phyloP scores from a whole-genome alignment of 805 yeast genomes.

The Candida gorgasii region DNA sequence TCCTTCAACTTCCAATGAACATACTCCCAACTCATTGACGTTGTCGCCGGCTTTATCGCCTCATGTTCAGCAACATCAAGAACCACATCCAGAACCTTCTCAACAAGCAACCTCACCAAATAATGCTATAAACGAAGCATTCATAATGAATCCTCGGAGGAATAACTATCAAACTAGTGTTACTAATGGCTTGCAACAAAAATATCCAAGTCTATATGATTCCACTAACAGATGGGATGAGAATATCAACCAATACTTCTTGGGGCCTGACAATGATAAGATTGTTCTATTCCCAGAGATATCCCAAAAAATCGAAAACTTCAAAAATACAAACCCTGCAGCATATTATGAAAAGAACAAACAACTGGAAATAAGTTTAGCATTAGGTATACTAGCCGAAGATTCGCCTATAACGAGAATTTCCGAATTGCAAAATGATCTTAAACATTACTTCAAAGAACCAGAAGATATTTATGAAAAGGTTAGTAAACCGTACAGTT shows the following conservation, averaged over 20 bases:
- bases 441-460: slow-evolving; percentile 42
- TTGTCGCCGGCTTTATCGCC: slow-evolving; percentile 41
- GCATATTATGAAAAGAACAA: slow-evolving; percentile 40
- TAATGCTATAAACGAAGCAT: slow-evolving; percentile 19
- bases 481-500: slow-evolving; percentile 76
- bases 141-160: slow-evolving; percentile 7
- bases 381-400: slow-evolving; percentile 45
- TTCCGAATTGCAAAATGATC: slow-evolving; percentile 17
- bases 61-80: slow-evolving; percentile 17
- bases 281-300: slow-evolving; percentile 60
- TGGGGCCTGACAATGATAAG: slow-evolving; percentile 52
- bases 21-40: slow-evolving; percentile 35
- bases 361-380: slow-evolving; percentile 46
- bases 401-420: slow-evolving; percentile 26
- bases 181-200: not conserved
- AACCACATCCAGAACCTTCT: not conserved
- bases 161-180: not conserved
- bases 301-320: slow-evolving; percentile 42
- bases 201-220: slow-evolving; percentile 15
- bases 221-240: slow-evolving; percentile 51
- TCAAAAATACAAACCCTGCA: slow-evolving; percentile 42
- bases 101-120: slow-evolving; percentile 13
- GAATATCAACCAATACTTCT: slow-evolving; percentile 64
- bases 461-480: slow-evolving; percentile 80
- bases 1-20: slow-evolving; percentile 14